These are phyloP conservation scores for Lentinula sp. DNA, from an alignment of 768 basidiomycete genomes.

Conservation along the genomic window DNA sequence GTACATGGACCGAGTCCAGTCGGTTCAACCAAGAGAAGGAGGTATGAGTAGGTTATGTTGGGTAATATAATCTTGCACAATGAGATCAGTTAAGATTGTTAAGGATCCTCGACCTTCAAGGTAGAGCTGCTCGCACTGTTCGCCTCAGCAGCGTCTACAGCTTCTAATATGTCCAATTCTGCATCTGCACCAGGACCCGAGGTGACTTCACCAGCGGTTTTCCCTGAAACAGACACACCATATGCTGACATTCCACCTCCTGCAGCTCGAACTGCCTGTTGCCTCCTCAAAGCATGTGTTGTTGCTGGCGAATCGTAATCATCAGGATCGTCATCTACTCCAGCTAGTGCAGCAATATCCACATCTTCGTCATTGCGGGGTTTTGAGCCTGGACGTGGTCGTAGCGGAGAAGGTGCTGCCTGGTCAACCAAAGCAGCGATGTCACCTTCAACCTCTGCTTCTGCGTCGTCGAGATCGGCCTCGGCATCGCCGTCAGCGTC, in stretches of 20 bases:
- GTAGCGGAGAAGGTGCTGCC: background rate
- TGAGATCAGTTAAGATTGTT: background rate
- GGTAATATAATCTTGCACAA: background rate
- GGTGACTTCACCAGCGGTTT: background rate
- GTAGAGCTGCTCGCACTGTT: background rate
- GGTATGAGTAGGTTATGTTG: background rate
- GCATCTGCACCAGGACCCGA: background rate
- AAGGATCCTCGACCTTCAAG: background rate
- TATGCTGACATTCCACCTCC: background rate
- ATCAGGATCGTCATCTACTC: constrained; percentile 11
- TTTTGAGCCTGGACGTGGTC: background rate
- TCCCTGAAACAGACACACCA: background rate
- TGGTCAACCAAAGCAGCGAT: constrained; percentile 1
- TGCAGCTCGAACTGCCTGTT: background rate
- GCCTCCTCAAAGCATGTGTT: background rate
- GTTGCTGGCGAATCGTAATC: constrained; percentile 3
- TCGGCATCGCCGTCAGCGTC: constrained; percentile 7
- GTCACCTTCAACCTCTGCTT: constrained; percentile 5
- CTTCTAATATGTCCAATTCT: constrained; percentile 3
- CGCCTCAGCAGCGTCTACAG: constrained; percentile 7
- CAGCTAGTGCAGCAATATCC: constrained; percentile 8
- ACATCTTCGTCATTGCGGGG: constrained; percentile 1
- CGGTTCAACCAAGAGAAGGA: background rate
- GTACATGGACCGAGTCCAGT: background rate
- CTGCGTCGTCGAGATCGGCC: constrained; percentile 1